Conservation (phyloP, 495 filamentous ascomycete genomes). For the Penicillium angulare region DNA sequence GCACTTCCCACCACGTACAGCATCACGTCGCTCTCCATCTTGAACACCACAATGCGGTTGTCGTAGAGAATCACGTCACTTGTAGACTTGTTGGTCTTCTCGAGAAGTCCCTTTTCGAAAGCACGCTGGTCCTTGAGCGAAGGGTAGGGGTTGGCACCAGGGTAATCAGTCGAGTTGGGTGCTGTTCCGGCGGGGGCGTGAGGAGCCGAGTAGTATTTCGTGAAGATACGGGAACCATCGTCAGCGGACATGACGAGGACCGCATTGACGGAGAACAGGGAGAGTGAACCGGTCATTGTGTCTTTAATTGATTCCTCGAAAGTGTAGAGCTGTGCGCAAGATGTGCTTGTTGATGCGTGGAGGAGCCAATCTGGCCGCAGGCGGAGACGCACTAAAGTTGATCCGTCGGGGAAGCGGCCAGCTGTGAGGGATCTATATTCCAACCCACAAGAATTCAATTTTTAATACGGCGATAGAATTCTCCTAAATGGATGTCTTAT, state of each 20-base stretch:
- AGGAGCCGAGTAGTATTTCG: slow-evolving; percentile 92
- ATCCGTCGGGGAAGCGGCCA: slow-evolving; percentile 21
- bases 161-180: slow-evolving; percentile 52
- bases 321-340: slow-evolving; percentile 7
- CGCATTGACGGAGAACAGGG: slow-evolving; percentile 89
- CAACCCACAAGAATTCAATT: background rate
- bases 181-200: slow-evolving; percentile 63
- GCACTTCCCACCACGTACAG: slow-evolving; percentile 89
- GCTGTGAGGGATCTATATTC: no score
- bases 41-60: slow-evolving; percentile 92
- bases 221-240: slow-evolving; percentile 85
- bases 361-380: slow-evolving; percentile 39
- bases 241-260: slow-evolving; percentile 87
- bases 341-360: slow-evolving; percentile 31
- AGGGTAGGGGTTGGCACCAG: slow-evolving; percentile 77
- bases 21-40: slow-evolving; percentile 96
- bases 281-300: slow-evolving; percentile 56
- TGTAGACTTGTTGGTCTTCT: slow-evolving; percentile 94
- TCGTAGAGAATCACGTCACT: slow-evolving; percentile 97
- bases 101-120: slow-evolving; percentile 93
- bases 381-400: slow-evolving; percentile 36
- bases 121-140: slow-evolving; percentile 88
- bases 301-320: slow-evolving; percentile 12
- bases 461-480: background rate
- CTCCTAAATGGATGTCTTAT: background rate